These are phyloP conservation scores for Yamadazyma friedrichii DNA, from an alignment of 1,139 yeast genomes.

Conservation along the genomic window DNA sequence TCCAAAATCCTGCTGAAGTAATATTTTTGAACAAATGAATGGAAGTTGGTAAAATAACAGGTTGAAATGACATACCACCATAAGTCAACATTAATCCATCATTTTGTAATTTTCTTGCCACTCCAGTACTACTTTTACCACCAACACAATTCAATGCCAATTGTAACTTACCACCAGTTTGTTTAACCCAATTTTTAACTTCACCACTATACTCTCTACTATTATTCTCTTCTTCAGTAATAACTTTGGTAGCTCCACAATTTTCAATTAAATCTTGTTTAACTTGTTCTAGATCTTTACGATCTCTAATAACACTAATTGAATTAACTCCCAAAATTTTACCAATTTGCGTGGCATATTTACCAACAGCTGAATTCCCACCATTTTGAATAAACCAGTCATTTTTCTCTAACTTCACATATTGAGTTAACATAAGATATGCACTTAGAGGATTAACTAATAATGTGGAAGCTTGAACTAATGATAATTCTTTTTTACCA, in stretches of 20 bases:
- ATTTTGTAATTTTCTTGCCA: conserved; percentile 74
- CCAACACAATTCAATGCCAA: conserved; percentile 92
- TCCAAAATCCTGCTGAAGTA: conserved; percentile 90
- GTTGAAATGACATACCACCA: conserved; percentile 98
- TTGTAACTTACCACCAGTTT: conserved; percentile 55
- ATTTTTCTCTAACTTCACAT: conserved; percentile 59
- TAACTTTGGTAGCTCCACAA: conserved; percentile 84
- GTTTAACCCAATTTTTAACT: conserved; percentile 63
- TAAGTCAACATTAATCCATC: conserved; percentile 81
- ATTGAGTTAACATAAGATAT: conserved; percentile 79
- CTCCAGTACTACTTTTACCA: conserved; percentile 75
- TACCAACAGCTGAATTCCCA: conserved; percentile 95
- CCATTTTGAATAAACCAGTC: conserved; percentile 98
- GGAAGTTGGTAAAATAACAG: conserved; percentile 85
- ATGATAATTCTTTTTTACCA: conserved; percentile 41
- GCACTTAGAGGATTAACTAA: conserved; percentile 94
- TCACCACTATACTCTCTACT: conserved; percentile 62
- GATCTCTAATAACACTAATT: conserved; percentile 82
- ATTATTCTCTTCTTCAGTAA: conserved; percentile 81
- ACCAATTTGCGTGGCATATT: conserved; percentile 87
- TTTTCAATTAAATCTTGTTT: conserved; percentile 49
- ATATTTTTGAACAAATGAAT: conserved; percentile 86
- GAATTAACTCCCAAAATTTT: conserved; percentile 76
- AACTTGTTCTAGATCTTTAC: conserved; percentile 69
- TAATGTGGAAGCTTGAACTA: conserved; percentile 82